Evolutionary conservation across 2,329 filamentous ascomycete species (phyloP), one percentile per base, ranked within the genome.

Genomic region (Colletotrichum sp.): DNA sequence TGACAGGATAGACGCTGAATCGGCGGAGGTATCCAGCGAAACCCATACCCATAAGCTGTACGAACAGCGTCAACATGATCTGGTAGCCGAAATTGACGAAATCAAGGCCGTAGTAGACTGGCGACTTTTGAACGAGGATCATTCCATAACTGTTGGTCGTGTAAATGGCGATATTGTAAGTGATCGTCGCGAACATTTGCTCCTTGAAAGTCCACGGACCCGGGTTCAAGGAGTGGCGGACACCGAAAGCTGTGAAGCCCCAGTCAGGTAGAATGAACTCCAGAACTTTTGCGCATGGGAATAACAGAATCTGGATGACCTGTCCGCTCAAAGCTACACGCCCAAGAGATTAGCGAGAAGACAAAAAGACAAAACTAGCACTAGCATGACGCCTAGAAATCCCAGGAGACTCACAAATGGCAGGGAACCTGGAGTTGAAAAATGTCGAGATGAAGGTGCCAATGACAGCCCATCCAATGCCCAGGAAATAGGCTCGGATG

Each of bases 261-360:
- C 85, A 87, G 68, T 87, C 85, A 0, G 89, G 89, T 1, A 90
- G 78, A 16, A 83, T 77, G 55, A 78, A 84, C 14, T 87, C 87
- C 39, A 89, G 82, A 9, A 85, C 81, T 57, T 86, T 86, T 7
- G 85, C 89, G 24, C 87, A 84, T 0, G 89, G 89, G 21, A 83
- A 89, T 0, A 89, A 82, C 5, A 89, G 81, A 57, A 89, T 86
- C 79, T 89, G 87, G 66, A 86, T 84, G 7, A 87, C 85, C 10
- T 82, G 81, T 8, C 83, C 81, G 68, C 79, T 81, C 8, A 86
- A 75, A 52, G 77, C 82, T 83, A 21, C 64, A 8, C n/a, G n/a
- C 13, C 8, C 10, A 48, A 72, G 28, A 21, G n/a, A 10, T 18
- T 21, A 10, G 10, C 8, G 3, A 24, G 7, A 21, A 69, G 34